These are phyloP conservation scores for Ceratobasidium sp. DNA, from an alignment of 1,284 basidiomycete genomes.

Conservation along the genomic window DNA sequence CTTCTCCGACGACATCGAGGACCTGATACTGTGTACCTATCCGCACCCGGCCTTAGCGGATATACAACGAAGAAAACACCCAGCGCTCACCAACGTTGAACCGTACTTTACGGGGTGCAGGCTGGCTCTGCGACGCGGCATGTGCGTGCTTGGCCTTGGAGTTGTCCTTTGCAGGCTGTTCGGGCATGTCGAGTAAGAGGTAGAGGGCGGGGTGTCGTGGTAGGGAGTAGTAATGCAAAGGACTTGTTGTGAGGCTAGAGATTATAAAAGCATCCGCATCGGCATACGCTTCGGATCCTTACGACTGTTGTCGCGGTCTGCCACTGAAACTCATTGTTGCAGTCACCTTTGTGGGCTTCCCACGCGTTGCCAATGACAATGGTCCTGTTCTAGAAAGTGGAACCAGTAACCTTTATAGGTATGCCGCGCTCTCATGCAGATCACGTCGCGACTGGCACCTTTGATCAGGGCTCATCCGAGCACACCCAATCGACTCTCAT, in stretches of 20 bases:
- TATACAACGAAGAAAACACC: background rate
- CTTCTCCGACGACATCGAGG: slow-evolving; percentile 90
- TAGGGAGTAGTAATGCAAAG: slow-evolving; percentile 15
- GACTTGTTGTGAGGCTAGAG: slow-evolving; percentile 30
- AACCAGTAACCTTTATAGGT: slow-evolving; percentile 6
- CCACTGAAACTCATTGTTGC: slow-evolving; percentile 41
- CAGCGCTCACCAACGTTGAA: slow-evolving; percentile 88
- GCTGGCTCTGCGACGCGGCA: slow-evolving; percentile 68
- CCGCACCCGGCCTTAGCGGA: background rate
- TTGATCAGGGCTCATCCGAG: slow-evolving; percentile 9
- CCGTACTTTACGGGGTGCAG: slow-evolving; percentile 87
- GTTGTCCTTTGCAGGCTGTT: slow-evolving; percentile 37
- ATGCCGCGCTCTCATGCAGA: background rate
- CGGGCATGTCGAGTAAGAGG: slow-evolving; percentile 23
- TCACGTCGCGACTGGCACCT: slow-evolving; percentile 15
- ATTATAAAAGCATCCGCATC: slow-evolving; percentile 46
- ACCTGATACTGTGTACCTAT: slow-evolving; percentile 84
- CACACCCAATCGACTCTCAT: slow-evolving; percentile 2
- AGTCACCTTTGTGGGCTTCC: slow-evolving; percentile 44
- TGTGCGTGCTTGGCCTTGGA: slow-evolving; percentile 71
- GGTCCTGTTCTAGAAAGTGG: slow-evolving; percentile 27
- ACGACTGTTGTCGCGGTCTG: slow-evolving; percentile 44
- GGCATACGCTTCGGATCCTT: slow-evolving; percentile 45
- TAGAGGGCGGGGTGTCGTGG: slow-evolving; percentile 13
- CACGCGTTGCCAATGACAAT: slow-evolving; percentile 37